Evolutionary conservation across 164 flowering plant genomes (phyloP), one percentile per base, ranked within the genome.

Genomic region (Chimonanthus salicifolius): DNA sequence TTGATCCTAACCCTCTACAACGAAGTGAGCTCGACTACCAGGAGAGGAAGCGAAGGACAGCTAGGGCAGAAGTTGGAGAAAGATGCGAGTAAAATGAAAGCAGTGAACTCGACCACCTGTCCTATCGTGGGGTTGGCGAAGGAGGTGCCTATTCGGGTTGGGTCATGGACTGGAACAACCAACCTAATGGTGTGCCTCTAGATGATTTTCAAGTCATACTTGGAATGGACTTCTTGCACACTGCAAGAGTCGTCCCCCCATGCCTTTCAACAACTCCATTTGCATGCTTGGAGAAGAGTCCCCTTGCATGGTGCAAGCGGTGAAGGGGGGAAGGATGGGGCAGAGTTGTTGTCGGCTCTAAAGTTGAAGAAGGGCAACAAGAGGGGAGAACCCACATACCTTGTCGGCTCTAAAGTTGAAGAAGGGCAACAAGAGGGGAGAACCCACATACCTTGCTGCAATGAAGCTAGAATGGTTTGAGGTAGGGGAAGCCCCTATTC

Each of bases 201-300:
- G 63, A 60, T 60, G 63, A 60, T 15, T 60, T 60, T 60, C 63
- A 60, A 60, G 63, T 60, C 63, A 60, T 60, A 10, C 63, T 60
- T 5, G 18, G 63, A 13, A 60, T 60, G 63, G 63, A 60, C 16
- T 60, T 60, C n/a, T n/a, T 60, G 18, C 63, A 60, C 63, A 5
- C 63, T 15, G n/a, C 18, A 10, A 60, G 10, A n/a, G 63, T 60
- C 18, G n/a, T 60, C n/a, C 63, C 21, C 21, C 63, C 3, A 60
- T 60, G 18, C 63, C 63, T 11, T 60, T 11, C 63, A 3, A 5
- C 5, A n/a, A n/a, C 63, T 11, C 16, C 3, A n/a, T 60, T 9
- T 60, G 18, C 18, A 60, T 60, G 63, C 63, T 60, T 3, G 21
- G 63, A 4, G 63, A 11, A 15, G 16, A 60, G 16, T 11, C 18